Evolutionary conservation across 305 asterid genomes (phyloP), one percentile per base, ranked within the genome.

Genomic region (Fraxinus ornus): DNA sequence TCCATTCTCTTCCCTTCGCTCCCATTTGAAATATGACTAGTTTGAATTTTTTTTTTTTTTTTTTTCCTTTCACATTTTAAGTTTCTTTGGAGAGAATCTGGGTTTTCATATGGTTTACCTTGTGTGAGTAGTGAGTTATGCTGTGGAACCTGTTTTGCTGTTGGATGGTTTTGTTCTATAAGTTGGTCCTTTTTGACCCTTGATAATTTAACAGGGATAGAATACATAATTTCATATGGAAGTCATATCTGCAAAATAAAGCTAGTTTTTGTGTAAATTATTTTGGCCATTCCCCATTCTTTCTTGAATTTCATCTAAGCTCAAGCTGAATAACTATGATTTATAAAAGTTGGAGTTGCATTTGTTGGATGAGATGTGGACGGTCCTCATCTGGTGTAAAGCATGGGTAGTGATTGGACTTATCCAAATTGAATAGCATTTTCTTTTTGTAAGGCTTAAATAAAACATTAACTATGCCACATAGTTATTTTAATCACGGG

Each of bases 401-500:
- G 73, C 15, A 24, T 26, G n/a, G 70, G 73, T 22, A 24, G 73
- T 26, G 32, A 8, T 26, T 64, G 35, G 35, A 24, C n/a, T 64
- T 64, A 24, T 24, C 28, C 73, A 9, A 26, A 64, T 22, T 26
- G 35, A 64, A 22, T 32, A 64, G 13, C 73, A 60, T 64, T 64
- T 33, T 30, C 21, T 26, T 77, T 82, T 15, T 15, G 70, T 19
- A 64, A 24, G 73, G 73, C 7, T 1, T 12, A 30, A 12, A 22
- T 28, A 68, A 28, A 68, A 28, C 21, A 49, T 83, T 72, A 77
- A 74, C 71, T 64, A 4, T 73, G 82, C 68, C 13, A 21, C 75
- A 60, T 28, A 33, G 44, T 6, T 68, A 80, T 44, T 82, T 26
- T 41, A 49, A 85, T 82, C 83, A 55, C 78, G 83, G 84, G 82